Base-by-base conservation (phyloP, 176 grass and related monocot genomes). In the Stipa capillata region DNA sequence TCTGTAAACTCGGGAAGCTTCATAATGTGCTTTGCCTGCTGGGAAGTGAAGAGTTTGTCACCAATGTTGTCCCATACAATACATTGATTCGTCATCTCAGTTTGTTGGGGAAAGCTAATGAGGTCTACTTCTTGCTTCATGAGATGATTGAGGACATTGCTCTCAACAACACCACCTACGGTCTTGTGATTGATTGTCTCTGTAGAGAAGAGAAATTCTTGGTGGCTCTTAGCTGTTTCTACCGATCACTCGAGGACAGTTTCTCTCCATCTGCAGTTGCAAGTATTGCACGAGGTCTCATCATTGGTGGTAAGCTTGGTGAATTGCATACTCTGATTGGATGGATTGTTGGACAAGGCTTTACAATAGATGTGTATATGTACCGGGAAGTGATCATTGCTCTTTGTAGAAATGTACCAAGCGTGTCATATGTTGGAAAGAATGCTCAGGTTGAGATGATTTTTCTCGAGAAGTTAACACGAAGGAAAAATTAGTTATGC, bases 351-450 rank as follows among this genome's bases (percentile, higher is more conserved):
- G 82, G 35, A 79, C 81, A 94, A 77, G 91, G 89, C 28, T 88
- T 83, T 29, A 5, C 77, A 41, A 66, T 97, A 75, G 89, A 97
- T 88, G 57, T 85, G 33, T 72, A 29, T 66, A 82, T 97, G 72
- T 92, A 85, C 58, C 42, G 27, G 57, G 81, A 71, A 70, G 40
- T 92, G 62, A 90, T 97, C 39, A 80, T 82, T 39, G 79, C 82
- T 84, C 90, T 94, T 84, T 94, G 91, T 87, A 84, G 86, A 94
- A 47, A 97, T 94, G 72, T 88, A 92, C 61, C 88, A 81, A 90
- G 65, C 94, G 25, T 90, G 65, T 45, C 64, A 85, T 77, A 65
- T 94, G 41, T 64, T 97, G 70, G 94, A 94, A 78, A 92, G 24
- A 92, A 86, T 97, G 75, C 85, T 97, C 60, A 50, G 69, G 40